Conservation (phyloP, 2,329 filamentous ascomycete species). For the Emydomyces testavorans region DNA sequence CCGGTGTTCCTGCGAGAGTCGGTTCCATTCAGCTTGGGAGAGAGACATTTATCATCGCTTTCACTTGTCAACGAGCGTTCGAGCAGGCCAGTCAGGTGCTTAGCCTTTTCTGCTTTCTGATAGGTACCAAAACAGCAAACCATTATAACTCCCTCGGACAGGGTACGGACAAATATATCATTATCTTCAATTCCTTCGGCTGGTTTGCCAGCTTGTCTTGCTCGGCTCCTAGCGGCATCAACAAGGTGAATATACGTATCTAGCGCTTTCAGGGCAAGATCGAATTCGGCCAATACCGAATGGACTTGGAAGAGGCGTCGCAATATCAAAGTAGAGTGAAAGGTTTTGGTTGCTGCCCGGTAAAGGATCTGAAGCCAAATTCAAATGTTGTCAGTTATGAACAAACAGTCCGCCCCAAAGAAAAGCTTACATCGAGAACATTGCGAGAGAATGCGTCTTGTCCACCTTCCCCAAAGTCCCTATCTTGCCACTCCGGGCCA, state of each 20-base stretch:
- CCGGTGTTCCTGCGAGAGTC: slow-evolving; percentile 19
- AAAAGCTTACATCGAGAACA: slow-evolving; percentile 52
- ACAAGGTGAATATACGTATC: slow-evolving; percentile 87
- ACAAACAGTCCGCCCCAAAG: neutral
- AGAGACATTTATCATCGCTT: neutral
- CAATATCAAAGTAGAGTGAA: slow-evolving; percentile 83
- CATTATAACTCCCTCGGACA: slow-evolving; percentile 66
- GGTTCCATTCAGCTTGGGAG: slow-evolving; percentile 11
- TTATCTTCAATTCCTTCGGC: slow-evolving; percentile 71
- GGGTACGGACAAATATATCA: slow-evolving; percentile 61
- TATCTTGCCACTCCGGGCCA: slow-evolving; percentile 66
- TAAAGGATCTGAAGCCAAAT: slow-evolving; percentile 56
- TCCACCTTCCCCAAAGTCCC: slow-evolving; percentile 70
- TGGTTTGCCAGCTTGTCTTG: slow-evolving; percentile 53
- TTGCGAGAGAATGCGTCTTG: slow-evolving; percentile 62
- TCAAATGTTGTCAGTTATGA: neutral
- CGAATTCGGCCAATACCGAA: slow-evolving; percentile 77
- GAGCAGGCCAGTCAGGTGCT: slow-evolving; percentile 52
- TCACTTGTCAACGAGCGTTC: slow-evolving; percentile 7
- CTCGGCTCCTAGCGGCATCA: slow-evolving; percentile 69
- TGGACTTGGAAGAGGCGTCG: slow-evolving; percentile 81
- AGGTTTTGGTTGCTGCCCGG: slow-evolving; percentile 80
- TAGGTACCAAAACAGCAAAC: slow-evolving; percentile 70
- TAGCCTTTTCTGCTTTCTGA: slow-evolving; percentile 67
- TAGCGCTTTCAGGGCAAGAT: slow-evolving; percentile 79